phyloP scores from a whole-genome alignment of 768 basidiomycete species.

The Kondoa subrosea region DNA sequence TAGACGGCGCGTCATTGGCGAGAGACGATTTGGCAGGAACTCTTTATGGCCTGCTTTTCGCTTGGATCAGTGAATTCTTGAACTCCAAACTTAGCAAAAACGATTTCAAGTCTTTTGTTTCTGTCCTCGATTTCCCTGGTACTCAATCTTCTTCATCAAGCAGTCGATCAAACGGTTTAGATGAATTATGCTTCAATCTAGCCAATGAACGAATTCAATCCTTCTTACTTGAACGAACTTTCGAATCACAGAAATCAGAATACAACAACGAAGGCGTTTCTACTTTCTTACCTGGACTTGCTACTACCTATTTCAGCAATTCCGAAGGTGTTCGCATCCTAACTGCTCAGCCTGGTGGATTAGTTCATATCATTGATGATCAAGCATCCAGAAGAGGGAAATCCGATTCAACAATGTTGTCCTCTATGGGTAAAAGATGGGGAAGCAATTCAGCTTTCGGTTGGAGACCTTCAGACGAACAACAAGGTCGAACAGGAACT shows the following conservation, averaged over 20 bases:
- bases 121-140: constrained; percentile 84
- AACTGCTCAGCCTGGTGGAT: constrained; percentile 69
- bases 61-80: constrained; percentile 91
- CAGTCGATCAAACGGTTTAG: constrained; percentile 37
- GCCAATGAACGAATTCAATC: constrained; percentile 80
- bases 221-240: constrained; percentile 61
- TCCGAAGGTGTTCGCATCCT: constrained; percentile 71
- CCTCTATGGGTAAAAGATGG: constrained; percentile 86
- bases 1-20: constrained; percentile 80
- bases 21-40: constrained; percentile 86
- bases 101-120: constrained; percentile 55
- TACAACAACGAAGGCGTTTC: constrained; percentile 68
- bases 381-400: constrained; percentile 76
- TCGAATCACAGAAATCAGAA: constrained; percentile 65
- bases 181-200: constrained; percentile 92
- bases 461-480: constrained; percentile 23
- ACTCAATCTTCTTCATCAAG: constrained; percentile 54
- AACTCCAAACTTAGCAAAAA: constrained; percentile 38
- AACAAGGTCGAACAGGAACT: constrained; percentile 48
- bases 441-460: constrained; percentile 74
- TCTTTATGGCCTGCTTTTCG: constrained; percentile 81
- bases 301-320: constrained; percentile 74
- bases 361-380: constrained; percentile 96
- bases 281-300: constrained; percentile 42
- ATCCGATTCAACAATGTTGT: constrained; percentile 84